Evolutionary conservation across 495 filamentous ascomycete species (phyloP).

Genomic region (Corynascus novoguineensis): DNA sequence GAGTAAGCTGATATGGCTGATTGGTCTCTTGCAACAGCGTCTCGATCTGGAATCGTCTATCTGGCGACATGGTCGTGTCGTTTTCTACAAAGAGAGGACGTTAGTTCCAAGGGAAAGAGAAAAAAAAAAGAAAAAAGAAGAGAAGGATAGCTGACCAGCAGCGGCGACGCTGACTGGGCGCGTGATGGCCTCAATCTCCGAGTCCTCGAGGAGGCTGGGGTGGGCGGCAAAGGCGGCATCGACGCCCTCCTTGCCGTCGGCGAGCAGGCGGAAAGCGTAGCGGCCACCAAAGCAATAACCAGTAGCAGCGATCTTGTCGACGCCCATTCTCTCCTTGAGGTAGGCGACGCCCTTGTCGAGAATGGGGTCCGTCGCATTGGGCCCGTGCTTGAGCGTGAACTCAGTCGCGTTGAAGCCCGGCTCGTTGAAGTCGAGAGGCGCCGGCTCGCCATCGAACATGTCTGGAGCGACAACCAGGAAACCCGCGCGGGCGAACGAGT

Average conservation of each 20-base stretch:
- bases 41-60: background rate
- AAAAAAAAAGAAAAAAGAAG: background rate
- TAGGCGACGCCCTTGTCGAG: background rate
- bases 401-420: constrained; percentile 6
- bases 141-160: background rate
- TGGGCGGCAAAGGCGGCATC: constrained; percentile 4
- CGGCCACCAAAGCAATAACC: constrained; percentile 6
- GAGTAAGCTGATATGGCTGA: background rate
- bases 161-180: constrained; percentile 1
- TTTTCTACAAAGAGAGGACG: background rate
- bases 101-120: background rate
- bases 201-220: constrained; percentile 3
- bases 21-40: background rate
- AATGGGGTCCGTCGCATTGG: constrained; percentile 4
- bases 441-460: constrained; percentile 5
- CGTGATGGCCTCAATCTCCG: background rate
- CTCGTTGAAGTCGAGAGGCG: background rate
- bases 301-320: background rate
- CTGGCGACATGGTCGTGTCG: background rate
- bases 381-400: background rate
- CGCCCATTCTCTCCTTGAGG: background rate
- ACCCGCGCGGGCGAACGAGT: constrained; percentile 7
- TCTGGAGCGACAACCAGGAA: constrained; percentile 5
- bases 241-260: constrained; percentile 3
- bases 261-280: constrained; percentile 4